These are phyloP conservation scores for Artomyces pyxidatus DNA, from an alignment of 768 basidiomycete genomes.

Conservation along the genomic window DNA sequence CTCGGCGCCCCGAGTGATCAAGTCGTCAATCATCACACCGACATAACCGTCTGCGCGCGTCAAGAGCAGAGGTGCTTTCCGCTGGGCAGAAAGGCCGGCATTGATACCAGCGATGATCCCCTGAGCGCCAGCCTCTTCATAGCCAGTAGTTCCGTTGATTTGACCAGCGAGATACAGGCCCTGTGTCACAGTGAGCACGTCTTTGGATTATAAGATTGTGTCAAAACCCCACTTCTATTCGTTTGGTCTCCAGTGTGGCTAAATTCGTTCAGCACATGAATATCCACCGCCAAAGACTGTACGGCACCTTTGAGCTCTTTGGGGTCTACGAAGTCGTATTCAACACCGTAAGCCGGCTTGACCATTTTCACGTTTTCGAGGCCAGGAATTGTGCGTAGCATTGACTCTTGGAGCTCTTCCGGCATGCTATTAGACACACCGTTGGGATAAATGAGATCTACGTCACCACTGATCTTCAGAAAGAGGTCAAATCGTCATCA, in stretches of 20 bases:
- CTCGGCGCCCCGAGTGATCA: constrained; percentile 81
- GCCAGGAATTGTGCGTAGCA: constrained; percentile 81
- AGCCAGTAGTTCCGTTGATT: constrained; percentile 72
- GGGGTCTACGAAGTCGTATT: constrained; percentile 88
- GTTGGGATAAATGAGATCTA: constrained; percentile 85
- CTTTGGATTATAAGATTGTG: not conserved
- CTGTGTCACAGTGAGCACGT: constrained; percentile 12
- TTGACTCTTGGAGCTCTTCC: constrained; percentile 72
- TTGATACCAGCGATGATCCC: constrained; percentile 86
- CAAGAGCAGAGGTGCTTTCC: constrained; percentile 49
- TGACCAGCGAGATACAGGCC: constrained; percentile 36
- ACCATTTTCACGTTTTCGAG: constrained; percentile 81
- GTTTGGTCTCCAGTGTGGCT: constrained; percentile 84
- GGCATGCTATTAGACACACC: constrained; percentile 86
- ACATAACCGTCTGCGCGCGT: constrained; percentile 82
- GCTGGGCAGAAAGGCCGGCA: constrained; percentile 62
- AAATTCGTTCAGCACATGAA: not conserved
- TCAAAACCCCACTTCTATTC: constrained; percentile 45
- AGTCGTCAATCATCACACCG: constrained; percentile 90
- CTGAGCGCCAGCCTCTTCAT: constrained; percentile 91
- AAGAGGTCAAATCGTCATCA: no score
- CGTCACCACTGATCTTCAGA: no score
- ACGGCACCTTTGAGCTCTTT: constrained; percentile 64
- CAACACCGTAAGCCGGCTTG: constrained; percentile 84
- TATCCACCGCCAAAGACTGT: not conserved